Percentiles rank a stretch among this genome's conserved stretches.
Evolutionary conservation across 371 early-diverging fungal species (phyloP).

Genomic region (Mucor lusitanicus): DNA sequence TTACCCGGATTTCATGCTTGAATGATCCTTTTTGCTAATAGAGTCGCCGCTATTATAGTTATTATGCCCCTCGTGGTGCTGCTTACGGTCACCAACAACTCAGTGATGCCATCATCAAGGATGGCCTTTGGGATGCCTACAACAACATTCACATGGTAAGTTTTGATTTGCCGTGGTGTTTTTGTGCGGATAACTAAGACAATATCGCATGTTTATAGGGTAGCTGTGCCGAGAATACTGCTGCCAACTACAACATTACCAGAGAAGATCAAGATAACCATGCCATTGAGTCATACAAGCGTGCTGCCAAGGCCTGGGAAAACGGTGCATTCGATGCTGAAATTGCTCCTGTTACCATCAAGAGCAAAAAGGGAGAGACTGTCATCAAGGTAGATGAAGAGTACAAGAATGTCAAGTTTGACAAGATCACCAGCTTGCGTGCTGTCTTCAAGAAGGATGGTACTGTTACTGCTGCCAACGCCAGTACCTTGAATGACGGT

Average conservation of each 20-base stretch:
- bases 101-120: slow-evolving; percentile 88
- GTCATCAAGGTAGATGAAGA: slow-evolving; percentile 86
- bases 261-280: slow-evolving; percentile 91
- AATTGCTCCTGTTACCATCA: slow-evolving; percentile 83
- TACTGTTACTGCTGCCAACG: slow-evolving; percentile 96
- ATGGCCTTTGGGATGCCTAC: slow-evolving; percentile 95
- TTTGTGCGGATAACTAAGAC: background rate
- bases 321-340: slow-evolving; percentile 78
- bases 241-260: slow-evolving; percentile 77
- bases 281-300: slow-evolving; percentile 83
- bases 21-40: background rate
- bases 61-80: slow-evolving; percentile 63
- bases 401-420: slow-evolving; percentile 76
- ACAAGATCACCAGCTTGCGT: slow-evolving; percentile 56
- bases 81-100: slow-evolving; percentile 86
- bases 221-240: slow-evolving; percentile 90
- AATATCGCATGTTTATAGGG: slow-evolving; percentile 66
- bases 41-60: slow-evolving; percentile 34
- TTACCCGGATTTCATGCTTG: background rate
- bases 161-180: background rate
- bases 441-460: slow-evolving; percentile 69
- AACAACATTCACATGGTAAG: slow-evolving; percentile 68
- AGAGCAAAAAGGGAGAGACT: slow-evolving; percentile 75
- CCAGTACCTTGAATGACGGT: slow-evolving; percentile 94
- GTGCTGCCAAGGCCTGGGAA: slow-evolving; percentile 85